These are phyloP conservation scores for Tuber borchii DNA, from an alignment of 495 filamentous ascomycete species.

Conservation along the genomic window DNA sequence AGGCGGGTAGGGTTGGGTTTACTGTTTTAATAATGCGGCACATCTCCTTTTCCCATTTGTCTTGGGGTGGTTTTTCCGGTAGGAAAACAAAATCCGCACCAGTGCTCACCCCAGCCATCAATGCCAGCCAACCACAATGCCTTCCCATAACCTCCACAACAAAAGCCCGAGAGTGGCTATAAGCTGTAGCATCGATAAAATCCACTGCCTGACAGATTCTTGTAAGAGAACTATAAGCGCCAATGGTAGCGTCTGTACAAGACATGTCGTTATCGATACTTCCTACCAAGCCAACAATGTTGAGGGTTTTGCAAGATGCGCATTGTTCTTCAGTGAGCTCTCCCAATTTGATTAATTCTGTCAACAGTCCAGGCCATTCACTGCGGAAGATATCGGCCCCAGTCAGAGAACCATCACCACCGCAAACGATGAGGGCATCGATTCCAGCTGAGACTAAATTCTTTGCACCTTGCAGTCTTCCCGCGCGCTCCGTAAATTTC, in stretches of 20 bases:
- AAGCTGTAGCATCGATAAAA: constrained; percentile 93
- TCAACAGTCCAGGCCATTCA: constrained; percentile 81
- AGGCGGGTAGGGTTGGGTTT: constrained; percentile 26
- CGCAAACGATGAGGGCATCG: constrained; percentile 92
- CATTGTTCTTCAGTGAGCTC: constrained; percentile 65
- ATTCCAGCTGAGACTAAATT: constrained; percentile 90
- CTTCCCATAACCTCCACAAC: constrained; percentile 99
- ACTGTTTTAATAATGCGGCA: constrained; percentile 71
- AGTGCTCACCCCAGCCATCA: constrained; percentile 93
- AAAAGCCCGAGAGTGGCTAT: constrained; percentile 94
- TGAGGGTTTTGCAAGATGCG: constrained; percentile 68
- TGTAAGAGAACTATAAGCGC: constrained; percentile 85
- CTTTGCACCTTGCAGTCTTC: constrained; percentile 76
- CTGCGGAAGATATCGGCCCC: constrained; percentile 87
- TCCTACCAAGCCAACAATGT: constrained; percentile 93
- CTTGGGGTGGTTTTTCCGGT: constrained; percentile 83
- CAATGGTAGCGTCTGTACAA: constrained; percentile 94
- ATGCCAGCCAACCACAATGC: constrained; percentile 94
- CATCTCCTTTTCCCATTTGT: constrained; percentile 89
- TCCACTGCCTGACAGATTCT: constrained; percentile 93
- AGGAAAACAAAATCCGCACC: constrained; percentile 97
- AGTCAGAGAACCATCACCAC: constrained; percentile 94
- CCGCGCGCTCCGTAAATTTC: constrained; percentile 78
- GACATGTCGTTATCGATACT: constrained; percentile 99
- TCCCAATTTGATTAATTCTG: constrained; percentile 67